Percentiles rank a stretch among this genome's conserved stretches.
Evolutionary conservation across 192 early-diverging fungal genomes (phyloP).

Genomic region (Gigaspora rosea): DNA sequence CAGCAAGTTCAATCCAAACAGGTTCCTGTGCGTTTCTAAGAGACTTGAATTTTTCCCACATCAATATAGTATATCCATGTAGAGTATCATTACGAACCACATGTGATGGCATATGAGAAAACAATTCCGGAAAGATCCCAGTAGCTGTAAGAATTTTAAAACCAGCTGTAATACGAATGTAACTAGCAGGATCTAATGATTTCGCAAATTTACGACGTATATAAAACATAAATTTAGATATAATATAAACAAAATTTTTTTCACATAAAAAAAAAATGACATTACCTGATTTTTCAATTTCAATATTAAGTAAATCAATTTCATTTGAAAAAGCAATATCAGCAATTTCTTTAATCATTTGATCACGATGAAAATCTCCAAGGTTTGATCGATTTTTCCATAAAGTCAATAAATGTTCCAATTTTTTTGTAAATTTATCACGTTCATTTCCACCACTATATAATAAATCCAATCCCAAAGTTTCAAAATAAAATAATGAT

Average conservation of each 20-base stretch:
- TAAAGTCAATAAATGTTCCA: conserved; percentile 31
- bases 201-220: neutral
- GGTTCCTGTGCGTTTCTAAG: conserved; percentile 23
- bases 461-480: conserved; percentile 40
- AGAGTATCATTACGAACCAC: neutral
- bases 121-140: conserved; percentile 9
- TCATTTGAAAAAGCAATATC: conserved; percentile 6
- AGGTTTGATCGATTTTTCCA: conserved; percentile 3
- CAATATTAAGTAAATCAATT: conserved; percentile 11
- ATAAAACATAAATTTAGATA: neutral
- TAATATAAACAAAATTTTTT: neutral
- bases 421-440: conserved; percentile 26
- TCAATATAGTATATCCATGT: neutral
- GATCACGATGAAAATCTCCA: neutral
- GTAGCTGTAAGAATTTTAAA: neutral
- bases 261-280: no score
- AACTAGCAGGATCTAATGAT: neutral
- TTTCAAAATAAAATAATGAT: conserved; percentile 51
- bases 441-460: conserved; percentile 33
- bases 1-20: conserved; percentile 11
- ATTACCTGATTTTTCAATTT: conserved; percentile 6
- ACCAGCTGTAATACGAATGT: neutral
- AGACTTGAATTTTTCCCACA: conserved; percentile 25
- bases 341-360: neutral
- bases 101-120: neutral